phyloP scores from a whole-genome alignment of 768 basidiomycete genomes.

The Sistotremastrum suecicum region DNA sequence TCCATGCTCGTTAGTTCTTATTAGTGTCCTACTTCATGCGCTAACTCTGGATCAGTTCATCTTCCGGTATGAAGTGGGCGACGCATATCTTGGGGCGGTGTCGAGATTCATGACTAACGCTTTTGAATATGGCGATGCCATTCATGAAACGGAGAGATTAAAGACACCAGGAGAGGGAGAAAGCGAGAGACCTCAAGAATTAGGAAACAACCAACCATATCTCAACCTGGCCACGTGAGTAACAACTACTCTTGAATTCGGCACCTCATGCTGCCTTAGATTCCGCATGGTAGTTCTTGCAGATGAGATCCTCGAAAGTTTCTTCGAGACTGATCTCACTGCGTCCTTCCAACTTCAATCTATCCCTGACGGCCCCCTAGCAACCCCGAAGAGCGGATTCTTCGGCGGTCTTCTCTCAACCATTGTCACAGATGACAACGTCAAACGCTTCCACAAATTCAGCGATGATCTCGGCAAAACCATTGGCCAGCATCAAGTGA shows the following conservation, averaged over 20 bases:
- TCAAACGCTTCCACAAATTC: constrained; percentile 83
- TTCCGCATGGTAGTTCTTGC: constrained; percentile 99
- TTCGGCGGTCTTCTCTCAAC: constrained; percentile 80
- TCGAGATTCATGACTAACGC: constrained; percentile 97
- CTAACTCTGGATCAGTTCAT: constrained; percentile 54
- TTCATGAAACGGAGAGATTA: constrained; percentile 33
- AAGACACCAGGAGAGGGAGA: constrained; percentile 20
- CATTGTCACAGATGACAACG: constrained; percentile 84
- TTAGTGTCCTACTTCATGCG: constrained; percentile 3
- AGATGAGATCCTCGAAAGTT: constrained; percentile 90
- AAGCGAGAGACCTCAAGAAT: constrained; percentile 29
- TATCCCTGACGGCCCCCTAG: constrained; percentile 52
- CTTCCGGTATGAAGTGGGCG: constrained; percentile 93
- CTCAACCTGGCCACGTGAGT: constrained; percentile 78
- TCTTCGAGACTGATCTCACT: constrained; percentile 88
- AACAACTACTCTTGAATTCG: background rate
- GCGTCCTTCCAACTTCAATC: constrained; percentile 73
- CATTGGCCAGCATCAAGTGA: constrained; percentile 82
- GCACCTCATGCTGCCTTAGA: constrained; percentile 22
- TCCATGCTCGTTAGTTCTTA: constrained; percentile 59
- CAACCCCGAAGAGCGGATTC: constrained; percentile 43
- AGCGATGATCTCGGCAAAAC: constrained; percentile 92
- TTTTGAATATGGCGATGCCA: constrained; percentile 94
- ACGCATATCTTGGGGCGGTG: constrained; percentile 91
- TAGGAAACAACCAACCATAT: constrained; percentile 76